Evolutionary conservation across 441 rosid species (phyloP).

Genomic region (Lepidium campestre): DNA sequence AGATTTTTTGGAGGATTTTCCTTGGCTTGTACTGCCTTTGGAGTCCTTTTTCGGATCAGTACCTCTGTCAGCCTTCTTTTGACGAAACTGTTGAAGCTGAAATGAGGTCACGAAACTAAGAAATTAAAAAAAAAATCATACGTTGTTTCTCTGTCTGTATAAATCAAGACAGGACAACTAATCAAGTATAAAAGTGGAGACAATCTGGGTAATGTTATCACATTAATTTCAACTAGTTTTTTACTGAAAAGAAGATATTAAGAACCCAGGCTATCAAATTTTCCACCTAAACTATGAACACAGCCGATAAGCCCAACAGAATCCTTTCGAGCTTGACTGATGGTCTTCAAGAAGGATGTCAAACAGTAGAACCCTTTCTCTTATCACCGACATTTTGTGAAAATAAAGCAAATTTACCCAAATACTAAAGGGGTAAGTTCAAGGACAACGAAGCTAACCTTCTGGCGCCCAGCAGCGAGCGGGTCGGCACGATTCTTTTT

Average conservation of each 20-base stretch:
- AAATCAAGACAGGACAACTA: constrained; percentile 8
- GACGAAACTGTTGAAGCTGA: constrained; percentile 99
- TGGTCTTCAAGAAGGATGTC: not conserved
- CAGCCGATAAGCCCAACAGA: not conserved
- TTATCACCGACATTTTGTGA: not conserved
- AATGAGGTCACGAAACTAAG: constrained; percentile 11
- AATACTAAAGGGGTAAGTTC: not conserved
- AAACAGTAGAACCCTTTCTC: not conserved
- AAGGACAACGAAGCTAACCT: constrained; percentile 39
- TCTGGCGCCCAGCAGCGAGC: constrained; percentile 94
- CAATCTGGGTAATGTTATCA: not conserved
- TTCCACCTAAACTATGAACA: constrained; percentile 4
- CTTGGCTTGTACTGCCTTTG: constrained; percentile 75
- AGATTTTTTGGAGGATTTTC: constrained; percentile 65
- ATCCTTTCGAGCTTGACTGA: not conserved
- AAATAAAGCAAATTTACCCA: not conserved
- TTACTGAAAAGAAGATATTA: not conserved
- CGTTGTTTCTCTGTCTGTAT: not conserved
- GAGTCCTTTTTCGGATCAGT: constrained; percentile 48
- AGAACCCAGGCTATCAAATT: not conserved
- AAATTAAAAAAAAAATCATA: not conserved
- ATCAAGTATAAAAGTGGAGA: not conserved
- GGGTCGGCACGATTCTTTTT: constrained; percentile 86
- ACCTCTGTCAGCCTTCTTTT: constrained; percentile 83
- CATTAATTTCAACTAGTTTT: not conserved